These are phyloP conservation scores for Phytophthora cactorum DNA, from an alignment of 352 stramenopile genomes.

Conservation along the genomic window DNA sequence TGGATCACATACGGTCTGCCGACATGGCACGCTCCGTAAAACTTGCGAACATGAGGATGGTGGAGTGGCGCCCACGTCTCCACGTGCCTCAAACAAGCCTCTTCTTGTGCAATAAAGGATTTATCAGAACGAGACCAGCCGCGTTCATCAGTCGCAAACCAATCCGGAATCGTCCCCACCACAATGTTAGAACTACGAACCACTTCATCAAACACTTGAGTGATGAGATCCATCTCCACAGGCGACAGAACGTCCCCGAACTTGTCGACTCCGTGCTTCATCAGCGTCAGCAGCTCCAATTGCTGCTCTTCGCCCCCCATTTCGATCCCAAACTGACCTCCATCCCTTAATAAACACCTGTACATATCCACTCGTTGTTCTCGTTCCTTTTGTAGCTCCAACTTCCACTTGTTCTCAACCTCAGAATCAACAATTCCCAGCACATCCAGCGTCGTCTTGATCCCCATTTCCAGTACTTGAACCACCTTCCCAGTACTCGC, in stretches of 20 bases:
- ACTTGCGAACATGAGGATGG: constrained; percentile 24
- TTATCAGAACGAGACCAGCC: background rate
- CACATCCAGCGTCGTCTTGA: background rate
- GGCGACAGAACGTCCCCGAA: constrained; percentile 1
- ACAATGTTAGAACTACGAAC: background rate
- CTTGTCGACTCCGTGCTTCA: constrained; percentile 22
- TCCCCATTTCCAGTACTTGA: background rate
- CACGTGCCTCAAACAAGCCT: constrained; percentile 7
- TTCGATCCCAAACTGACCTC: background rate
- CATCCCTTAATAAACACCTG: background rate
- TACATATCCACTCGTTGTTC: constrained; percentile 7
- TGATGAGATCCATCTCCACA: constrained; percentile 11
- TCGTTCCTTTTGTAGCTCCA: constrained; percentile 3
- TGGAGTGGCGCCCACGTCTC: constrained; percentile 4
- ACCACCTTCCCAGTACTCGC: constrained; percentile 23
- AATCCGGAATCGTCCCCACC: constrained; percentile 4
- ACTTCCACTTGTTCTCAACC: background rate
- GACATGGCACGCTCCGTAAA: constrained; percentile 31
- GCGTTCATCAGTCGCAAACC: constrained; percentile 5
- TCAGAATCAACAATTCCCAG: background rate
- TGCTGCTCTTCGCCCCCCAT: constrained; percentile 19
- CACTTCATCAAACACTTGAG: constrained; percentile 7
- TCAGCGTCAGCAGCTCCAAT: constrained; percentile 26
- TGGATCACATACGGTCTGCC: constrained; percentile 7
- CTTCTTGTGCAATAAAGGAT: background rate